A percentile compares a stretch with the other conserved stretches of the same genome.
phyloP scores from a whole-genome alignment of 805 yeast species.

The Starmerella bombi region DNA sequence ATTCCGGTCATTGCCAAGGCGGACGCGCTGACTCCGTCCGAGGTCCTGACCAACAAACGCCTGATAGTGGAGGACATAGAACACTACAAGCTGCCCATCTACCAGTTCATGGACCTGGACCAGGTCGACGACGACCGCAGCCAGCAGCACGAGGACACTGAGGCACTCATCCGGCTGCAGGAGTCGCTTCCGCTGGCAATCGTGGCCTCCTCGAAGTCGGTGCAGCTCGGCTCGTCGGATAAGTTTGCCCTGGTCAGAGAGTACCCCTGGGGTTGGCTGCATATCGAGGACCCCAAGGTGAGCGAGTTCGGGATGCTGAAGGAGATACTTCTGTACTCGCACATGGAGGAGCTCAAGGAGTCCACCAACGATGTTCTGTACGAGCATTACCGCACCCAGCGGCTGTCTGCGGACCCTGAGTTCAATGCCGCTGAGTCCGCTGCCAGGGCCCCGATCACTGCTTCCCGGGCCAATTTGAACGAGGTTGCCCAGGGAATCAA shows the following conservation, averaged over 20 bases:
- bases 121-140: conserved; percentile 49
- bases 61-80: conserved; percentile 66
- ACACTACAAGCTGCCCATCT: conserved; percentile 55
- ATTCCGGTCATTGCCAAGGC: conserved; percentile 79
- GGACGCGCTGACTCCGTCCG: conserved; percentile 71
- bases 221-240: conserved; percentile 28
- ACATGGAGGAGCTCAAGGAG: conserved; percentile 78
- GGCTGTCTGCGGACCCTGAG: conserved; percentile 46
- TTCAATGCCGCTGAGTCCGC: conserved; percentile 19
- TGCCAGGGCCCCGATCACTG: conserved; percentile 17
- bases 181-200: conserved; percentile 53
- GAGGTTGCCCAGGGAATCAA: neutral
- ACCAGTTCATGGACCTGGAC: conserved; percentile 45
- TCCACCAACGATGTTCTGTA: conserved; percentile 74
- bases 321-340: conserved; percentile 68
- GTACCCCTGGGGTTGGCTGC: conserved; percentile 50
- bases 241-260: conserved; percentile 34
- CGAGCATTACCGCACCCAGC: conserved; percentile 82
- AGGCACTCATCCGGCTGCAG: conserved; percentile 30
- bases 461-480: conserved; percentile 16
- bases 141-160: conserved; percentile 32
- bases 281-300: conserved; percentile 55
- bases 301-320: conserved; percentile 72
- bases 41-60: conserved; percentile 57
- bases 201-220: conserved; percentile 33